Percentiles rank a stretch among this genome's conserved stretches.
These are phyloP conservation scores for Papilionanthe hybrid DNA, from an alignment of 116 monocot genomes.

Conservation along the genomic window DNA sequence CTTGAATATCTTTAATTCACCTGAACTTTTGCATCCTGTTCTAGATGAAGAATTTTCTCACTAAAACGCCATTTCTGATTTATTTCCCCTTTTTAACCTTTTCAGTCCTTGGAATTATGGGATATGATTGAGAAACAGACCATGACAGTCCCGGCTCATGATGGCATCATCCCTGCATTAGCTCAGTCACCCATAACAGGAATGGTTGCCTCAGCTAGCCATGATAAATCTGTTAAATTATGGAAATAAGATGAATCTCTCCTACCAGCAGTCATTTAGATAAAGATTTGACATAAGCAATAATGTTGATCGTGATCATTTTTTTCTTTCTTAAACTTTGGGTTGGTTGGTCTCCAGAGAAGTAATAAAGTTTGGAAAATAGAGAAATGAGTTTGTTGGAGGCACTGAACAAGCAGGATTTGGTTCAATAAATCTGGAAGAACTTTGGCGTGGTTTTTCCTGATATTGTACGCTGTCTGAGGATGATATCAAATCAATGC, in stretches of 20 bases:
- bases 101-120: slow-evolving; percentile 55
- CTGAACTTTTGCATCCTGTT: not conserved
- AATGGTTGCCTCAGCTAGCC: slow-evolving; percentile 67
- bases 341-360: not conserved
- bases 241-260: slow-evolving; percentile 37
- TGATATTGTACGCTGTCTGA: not conserved
- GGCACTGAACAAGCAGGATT: not conserved
- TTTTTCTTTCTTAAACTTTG: not conserved
- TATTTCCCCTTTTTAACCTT: not conserved
- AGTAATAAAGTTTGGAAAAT: not conserved
- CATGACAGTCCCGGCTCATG: slow-evolving; percentile 41
- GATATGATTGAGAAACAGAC: slow-evolving; percentile 42
- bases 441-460: not conserved
- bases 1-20: not conserved
- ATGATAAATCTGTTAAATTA: slow-evolving; percentile 50
- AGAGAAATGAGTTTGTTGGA: not conserved
- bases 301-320: not conserved
- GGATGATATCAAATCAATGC: not conserved
- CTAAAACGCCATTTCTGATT: not conserved
- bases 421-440: not conserved
- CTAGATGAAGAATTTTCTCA: not conserved
- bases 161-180: slow-evolving; percentile 40
- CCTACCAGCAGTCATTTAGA: not conserved
- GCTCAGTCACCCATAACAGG: slow-evolving; percentile 47
- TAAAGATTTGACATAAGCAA: not conserved